A percentile compares a stretch with the other conserved stretches of the same genome.
Evolutionary conservation across 768 basidiomycete species (phyloP).

Genomic region (Mycena leptocephala): DNA sequence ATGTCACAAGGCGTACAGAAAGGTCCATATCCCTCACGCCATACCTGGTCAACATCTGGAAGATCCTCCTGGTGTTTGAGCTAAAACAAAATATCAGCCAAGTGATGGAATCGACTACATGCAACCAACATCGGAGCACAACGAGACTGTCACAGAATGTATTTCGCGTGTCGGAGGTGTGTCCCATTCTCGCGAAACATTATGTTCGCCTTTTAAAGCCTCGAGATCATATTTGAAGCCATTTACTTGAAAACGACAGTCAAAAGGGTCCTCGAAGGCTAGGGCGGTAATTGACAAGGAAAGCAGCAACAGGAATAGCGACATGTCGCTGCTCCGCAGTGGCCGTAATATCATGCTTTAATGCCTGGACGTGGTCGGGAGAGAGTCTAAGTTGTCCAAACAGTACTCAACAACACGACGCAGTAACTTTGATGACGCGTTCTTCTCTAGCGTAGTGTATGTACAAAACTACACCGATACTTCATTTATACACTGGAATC

Average conservation of each 20-base stretch:
- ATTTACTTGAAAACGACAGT: conserved; percentile 65
- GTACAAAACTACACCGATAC: background rate
- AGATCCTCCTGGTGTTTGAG: conserved; percentile 64
- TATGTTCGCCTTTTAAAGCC: conserved; percentile 66
- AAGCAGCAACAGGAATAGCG: conserved; percentile 27
- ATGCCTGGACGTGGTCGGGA: background rate
- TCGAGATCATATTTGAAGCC: conserved; percentile 75
- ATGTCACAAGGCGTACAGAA: conserved; percentile 13
- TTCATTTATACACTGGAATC: background rate
- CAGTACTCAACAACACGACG: background rate
- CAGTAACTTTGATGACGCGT: background rate
- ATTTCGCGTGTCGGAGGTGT: conserved; percentile 76
- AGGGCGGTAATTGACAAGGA: background rate
- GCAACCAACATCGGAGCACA: conserved; percentile 67
- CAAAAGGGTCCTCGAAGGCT: conserved; percentile 46
- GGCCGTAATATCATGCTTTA: conserved; percentile 12
- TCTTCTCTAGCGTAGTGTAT: background rate
- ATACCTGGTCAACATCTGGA: conserved; percentile 78
- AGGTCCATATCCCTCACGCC: conserved; percentile 39
- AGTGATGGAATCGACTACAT: background rate
- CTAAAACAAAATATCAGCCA: background rate
- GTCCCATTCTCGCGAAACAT: conserved; percentile 64
- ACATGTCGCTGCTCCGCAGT: conserved; percentile 7
- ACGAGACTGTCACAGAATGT: conserved; percentile 76
- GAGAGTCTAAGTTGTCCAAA: background rate